phyloP scores from a whole-genome alignment of 176 grass and related monocot genomes.

The Echinochloa phyllopogon region DNA sequence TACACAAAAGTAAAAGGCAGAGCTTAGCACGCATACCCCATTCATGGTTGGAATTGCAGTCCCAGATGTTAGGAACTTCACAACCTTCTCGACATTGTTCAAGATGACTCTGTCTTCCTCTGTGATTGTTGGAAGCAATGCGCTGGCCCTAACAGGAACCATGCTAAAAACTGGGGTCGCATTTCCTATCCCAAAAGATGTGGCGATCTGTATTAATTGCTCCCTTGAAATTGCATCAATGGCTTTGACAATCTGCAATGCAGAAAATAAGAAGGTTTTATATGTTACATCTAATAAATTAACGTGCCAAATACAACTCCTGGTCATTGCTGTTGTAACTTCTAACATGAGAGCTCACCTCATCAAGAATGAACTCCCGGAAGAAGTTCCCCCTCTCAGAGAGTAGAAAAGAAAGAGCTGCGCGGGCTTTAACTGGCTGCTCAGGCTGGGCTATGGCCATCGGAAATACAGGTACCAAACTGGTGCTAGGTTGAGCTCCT shows the following conservation, averaged over 20 bases:
- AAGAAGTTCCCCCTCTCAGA: constrained; percentile 95
- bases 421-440: constrained; percentile 72
- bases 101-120: constrained; percentile 91
- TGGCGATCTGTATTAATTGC: constrained; percentile 74
- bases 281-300: not conserved
- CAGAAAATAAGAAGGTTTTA: constrained; percentile 22
- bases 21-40: constrained; percentile 54
- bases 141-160: constrained; percentile 67
- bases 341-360: constrained; percentile 59
- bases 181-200: constrained; percentile 69
- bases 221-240: constrained; percentile 96
- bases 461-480: constrained; percentile 76
- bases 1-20: not conserved
- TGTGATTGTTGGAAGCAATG: constrained; percentile 83
- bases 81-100: constrained; percentile 94
- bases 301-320: not conserved
- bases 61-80: constrained; percentile 79
- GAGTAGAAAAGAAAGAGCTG: constrained; percentile 79
- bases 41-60: constrained; percentile 56
- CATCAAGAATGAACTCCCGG: constrained; percentile 93
- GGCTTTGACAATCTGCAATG: constrained; percentile 86
- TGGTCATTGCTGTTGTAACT: not conserved
- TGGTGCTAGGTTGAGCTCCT: constrained; percentile 62
- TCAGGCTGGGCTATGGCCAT: constrained; percentile 56
- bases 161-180: constrained; percentile 80